These are phyloP conservation scores for Penicillium freii DNA, from an alignment of 2,329 filamentous ascomycete genomes.

Conservation along the genomic window DNA sequence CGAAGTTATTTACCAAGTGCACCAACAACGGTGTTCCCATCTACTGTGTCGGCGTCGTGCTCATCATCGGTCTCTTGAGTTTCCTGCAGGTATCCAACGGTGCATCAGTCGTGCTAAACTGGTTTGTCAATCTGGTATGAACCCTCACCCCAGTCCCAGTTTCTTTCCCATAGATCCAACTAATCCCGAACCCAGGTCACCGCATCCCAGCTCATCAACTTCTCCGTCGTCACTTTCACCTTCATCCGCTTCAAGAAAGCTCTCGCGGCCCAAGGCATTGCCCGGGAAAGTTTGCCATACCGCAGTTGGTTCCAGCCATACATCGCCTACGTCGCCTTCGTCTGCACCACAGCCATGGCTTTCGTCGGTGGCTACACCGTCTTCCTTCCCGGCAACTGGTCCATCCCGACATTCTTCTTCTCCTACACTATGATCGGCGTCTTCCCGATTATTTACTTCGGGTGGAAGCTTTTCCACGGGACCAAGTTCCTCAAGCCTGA, in stretches of 20 bases:
- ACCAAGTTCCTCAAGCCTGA: conserved; percentile 57
- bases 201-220: conserved; percentile 72
- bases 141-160: background rate
- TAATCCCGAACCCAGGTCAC: conserved; percentile 50
- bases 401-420: conserved; percentile 68
- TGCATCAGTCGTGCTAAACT: conserved; percentile 66
- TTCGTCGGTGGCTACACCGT: conserved; percentile 75
- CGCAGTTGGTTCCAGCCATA: conserved; percentile 69
- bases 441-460: conserved; percentile 66
- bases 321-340: conserved; percentile 64
- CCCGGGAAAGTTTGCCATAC: conserved; percentile 67
- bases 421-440: conserved; percentile 73
- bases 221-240: conserved; percentile 65
- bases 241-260: conserved; percentile 73
- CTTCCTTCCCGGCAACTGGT: conserved; percentile 69
- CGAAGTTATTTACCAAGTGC: conserved; percentile 63
- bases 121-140: conserved; percentile 65
- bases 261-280: conserved; percentile 65
- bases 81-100: conserved; percentile 70
- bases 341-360: conserved; percentile 66
- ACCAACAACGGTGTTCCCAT: conserved; percentile 68
- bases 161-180: background rate
- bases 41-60: conserved; percentile 66
- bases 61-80: conserved; percentile 66
- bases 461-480: conserved; percentile 69